Conservation (phyloP, 345 rosid species). For the Laguncularia racemosa region DNA sequence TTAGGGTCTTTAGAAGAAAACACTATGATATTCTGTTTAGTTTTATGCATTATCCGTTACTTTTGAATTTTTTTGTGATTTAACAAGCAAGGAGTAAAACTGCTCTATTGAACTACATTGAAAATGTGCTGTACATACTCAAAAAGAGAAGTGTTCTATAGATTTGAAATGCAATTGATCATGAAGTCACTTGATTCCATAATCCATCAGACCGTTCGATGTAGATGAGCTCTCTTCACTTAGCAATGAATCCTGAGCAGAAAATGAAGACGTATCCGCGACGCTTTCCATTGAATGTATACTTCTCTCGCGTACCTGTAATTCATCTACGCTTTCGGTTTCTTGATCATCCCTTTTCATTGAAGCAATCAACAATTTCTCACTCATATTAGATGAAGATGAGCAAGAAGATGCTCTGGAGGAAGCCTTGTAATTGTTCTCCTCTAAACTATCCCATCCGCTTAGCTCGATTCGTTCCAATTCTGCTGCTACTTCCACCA, state of each 20-base stretch:
- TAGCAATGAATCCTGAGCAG: conserved; percentile 34
- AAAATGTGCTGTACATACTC: too few species aligned
- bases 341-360: conserved; percentile 10
- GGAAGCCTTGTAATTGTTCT: conserved; percentile 34
- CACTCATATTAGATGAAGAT: conserved; percentile 39
- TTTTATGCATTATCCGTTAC: too few species aligned
- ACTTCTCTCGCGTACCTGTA: conserved; percentile 9
- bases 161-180: neutral
- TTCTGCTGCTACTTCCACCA: conserved; percentile 87
- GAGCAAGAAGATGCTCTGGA: conserved; percentile 37
- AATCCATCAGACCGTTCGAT: conserved; percentile 29
- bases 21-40: too few species aligned
- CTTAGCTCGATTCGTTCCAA: conserved; percentile 58
- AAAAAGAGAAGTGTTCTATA: too few species aligned
- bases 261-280: conserved; percentile 28
- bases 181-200: conserved; percentile 16
- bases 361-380: conserved; percentile 12
- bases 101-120: too few species aligned
- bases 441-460: conserved; percentile 43
- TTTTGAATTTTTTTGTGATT: too few species aligned
- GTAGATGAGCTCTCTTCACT: conserved; percentile 56
- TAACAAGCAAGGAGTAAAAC: too few species aligned
- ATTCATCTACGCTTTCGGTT: neutral
- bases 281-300: conserved; percentile 16
- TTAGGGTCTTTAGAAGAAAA: too few species aligned